Evolutionary conservation across 495 filamentous ascomycete genomes (phyloP), one percentile per base, ranked within the genome.

Genomic region (Aspergillus diversus): DNA sequence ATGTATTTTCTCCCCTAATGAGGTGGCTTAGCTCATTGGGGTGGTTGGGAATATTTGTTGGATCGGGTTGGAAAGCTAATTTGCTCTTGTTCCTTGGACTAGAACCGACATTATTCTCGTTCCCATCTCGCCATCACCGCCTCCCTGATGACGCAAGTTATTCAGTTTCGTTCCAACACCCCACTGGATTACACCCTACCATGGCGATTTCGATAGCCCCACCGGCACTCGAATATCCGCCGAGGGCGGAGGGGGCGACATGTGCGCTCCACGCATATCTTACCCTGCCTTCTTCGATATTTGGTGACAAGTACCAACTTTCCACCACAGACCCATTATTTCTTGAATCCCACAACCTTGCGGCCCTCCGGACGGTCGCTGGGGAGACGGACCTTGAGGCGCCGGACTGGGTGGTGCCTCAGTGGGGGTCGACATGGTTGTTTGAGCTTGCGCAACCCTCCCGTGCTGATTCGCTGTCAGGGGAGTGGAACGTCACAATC

Each of bases 371-470:
- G 46, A 86, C 86, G 57, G 82, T 91, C 50, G 84, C 87, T 42
- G 88, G 92, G 46, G 92, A 92, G 48, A 92, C 92, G 4, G 95
- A 98, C 66, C 92, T 99, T 52, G 95, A 99, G 75, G 92, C 92
- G 0, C 95, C 95, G 9, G 88, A 89, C 64, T 99, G 95, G 82
- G 86, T 86, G 11, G 80, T 91, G 48, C 71, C 81, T 31, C 70
- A 81, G 59, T 98, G 95, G 96, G 95, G 95, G 17, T 92, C 88
- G 12, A 86, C 83, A 11, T 79, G 93, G 59, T 83, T 98, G 13
- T 67, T 97, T 17, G 89, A 97, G 69, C 81, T 99, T 16, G 82
- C 86, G 0, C 81, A 80, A 13, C 87, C 69, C 7, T 12, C 51
- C 17, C 13, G 66, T 4, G 33, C 69, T 13, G 57, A 56, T 3